Evolutionary conservation across 1,284 basidiomycete genomes (phyloP).

Genomic region (Schizophyllum commune): DNA sequence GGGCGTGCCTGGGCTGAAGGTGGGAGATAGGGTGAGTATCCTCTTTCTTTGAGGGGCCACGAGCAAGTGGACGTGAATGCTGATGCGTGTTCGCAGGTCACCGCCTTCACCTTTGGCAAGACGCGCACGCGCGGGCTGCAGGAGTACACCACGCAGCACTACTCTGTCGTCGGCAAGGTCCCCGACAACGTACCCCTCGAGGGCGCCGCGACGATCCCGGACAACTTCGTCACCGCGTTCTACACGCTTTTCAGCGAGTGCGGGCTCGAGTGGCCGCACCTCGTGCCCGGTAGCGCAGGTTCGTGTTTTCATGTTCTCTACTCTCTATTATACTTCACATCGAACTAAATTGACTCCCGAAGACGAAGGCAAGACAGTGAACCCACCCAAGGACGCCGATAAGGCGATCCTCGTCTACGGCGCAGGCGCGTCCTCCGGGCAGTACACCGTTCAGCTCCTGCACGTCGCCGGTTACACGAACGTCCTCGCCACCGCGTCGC

Average conservation of each 20-base stretch:
- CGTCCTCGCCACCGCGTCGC: conserved; percentile 44
- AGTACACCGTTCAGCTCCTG: conserved; percentile 49
- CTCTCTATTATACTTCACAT: too few species aligned
- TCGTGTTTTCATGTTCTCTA: too few species aligned
- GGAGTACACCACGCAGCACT: conserved; percentile 31
- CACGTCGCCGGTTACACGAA: conserved; percentile 43
- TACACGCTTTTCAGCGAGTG: conserved; percentile 40
- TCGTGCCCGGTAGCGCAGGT: conserved; percentile 21
- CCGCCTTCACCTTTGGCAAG: conserved; percentile 23
- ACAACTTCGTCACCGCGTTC: conserved; percentile 44
- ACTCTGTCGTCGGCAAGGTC: conserved; percentile 35
- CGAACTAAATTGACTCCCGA: conserved; percentile 8
- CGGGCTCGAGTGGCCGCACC: conserved; percentile 29
- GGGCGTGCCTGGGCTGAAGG: conserved; percentile 29
- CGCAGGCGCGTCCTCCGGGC: conserved; percentile 46
- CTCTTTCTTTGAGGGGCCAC: neutral
- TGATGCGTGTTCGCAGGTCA: conserved; percentile 22
- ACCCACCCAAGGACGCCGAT: conserved; percentile 23
- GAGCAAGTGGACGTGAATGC: neutral
- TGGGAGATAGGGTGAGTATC: conserved; percentile 31
- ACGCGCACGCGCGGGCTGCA: conserved; percentile 32
- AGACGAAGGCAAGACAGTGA: too few species aligned
- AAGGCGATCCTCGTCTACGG: conserved; percentile 46
- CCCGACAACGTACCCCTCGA: conserved; percentile 31
- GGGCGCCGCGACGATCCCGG: conserved; percentile 39